These are phyloP conservation scores for Rhizopogon rudus DNA, from an alignment of 768 basidiomycete genomes.

Conservation along the genomic window DNA sequence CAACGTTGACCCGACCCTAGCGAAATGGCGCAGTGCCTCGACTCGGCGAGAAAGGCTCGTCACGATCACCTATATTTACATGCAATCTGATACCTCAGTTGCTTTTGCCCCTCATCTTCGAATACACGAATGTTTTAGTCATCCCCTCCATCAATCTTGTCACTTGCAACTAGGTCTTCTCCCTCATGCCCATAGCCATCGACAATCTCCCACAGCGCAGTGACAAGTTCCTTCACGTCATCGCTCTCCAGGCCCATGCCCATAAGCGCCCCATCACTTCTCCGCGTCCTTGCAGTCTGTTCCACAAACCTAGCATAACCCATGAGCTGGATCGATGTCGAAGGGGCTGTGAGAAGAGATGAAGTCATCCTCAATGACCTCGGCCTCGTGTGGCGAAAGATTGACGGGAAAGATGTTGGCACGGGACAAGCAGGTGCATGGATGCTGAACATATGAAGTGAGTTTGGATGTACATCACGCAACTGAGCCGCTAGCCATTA, in stretches of 20 bases:
- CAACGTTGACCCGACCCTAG: no score
- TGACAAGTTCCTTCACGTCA: slow-evolving; percentile 51
- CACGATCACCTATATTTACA: no score
- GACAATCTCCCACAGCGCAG: slow-evolving; percentile 56
- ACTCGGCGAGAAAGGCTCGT: no score
- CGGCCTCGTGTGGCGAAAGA: slow-evolving; percentile 27
- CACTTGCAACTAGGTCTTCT: slow-evolving; percentile 16
- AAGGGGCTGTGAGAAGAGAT: slow-evolving; percentile 39
- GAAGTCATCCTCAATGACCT: slow-evolving; percentile 31
- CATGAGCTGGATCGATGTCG: slow-evolving; percentile 38
- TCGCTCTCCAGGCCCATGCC: slow-evolving; percentile 45
- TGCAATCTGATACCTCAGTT: no score
- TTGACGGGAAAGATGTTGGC: slow-evolving; percentile 53
- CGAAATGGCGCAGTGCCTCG: no score
- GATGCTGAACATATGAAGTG: slow-evolving; percentile 27
- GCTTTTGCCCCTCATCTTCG: no score
- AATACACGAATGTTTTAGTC: not conserved
- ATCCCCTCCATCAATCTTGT: slow-evolving; percentile 18
- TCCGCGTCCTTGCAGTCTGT: slow-evolving; percentile 33
- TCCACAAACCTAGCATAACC: slow-evolving; percentile 51
- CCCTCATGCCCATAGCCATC: slow-evolving; percentile 33
- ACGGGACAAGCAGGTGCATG: slow-evolving; percentile 52
- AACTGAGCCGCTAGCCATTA: slow-evolving; percentile 12
- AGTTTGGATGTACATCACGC: slow-evolving; percentile 4
- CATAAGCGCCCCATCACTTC: slow-evolving; percentile 22